Evolutionary conservation across 768 basidiomycete species (phyloP).

Genomic region (Pleurotus cornucopiae): DNA sequence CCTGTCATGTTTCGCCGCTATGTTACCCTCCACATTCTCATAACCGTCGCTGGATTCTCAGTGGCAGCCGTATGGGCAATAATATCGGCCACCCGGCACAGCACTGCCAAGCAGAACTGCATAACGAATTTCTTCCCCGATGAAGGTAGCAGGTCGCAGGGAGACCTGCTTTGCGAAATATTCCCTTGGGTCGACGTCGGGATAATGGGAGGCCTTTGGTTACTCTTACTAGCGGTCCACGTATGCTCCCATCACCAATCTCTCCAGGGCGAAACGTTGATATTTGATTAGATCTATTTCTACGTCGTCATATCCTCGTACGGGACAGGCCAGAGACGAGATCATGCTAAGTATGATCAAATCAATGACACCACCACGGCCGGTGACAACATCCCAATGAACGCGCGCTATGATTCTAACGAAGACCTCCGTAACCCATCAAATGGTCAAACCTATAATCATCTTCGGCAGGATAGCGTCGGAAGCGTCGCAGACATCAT

Average conservation of each 20-base stretch:
- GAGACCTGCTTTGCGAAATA: slow-evolving; percentile 75
- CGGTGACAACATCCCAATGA: slow-evolving; percentile 58
- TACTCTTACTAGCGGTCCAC: slow-evolving; percentile 74
- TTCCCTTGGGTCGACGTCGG: slow-evolving; percentile 93
- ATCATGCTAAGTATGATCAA: slow-evolving; percentile 77
- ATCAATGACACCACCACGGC: slow-evolving; percentile 58
- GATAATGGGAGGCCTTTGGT: slow-evolving; percentile 87
- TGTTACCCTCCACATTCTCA: slow-evolving; percentile 57
- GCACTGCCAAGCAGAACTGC: slow-evolving; percentile 65
- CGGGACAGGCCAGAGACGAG: slow-evolving; percentile 66
- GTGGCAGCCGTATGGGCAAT: slow-evolving; percentile 79
- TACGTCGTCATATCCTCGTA: slow-evolving; percentile 53
- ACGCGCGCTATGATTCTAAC: slow-evolving; percentile 55
- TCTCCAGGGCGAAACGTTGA: background rate
- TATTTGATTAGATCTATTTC: slow-evolving; percentile 40
- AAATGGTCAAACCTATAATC: slow-evolving; percentile 29
- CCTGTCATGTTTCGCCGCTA: slow-evolving; percentile 63
- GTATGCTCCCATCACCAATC: slow-evolving; percentile 31
- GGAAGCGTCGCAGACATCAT: slow-evolving; percentile 54
- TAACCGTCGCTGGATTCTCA: slow-evolving; percentile 60
- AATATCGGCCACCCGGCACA: slow-evolving; percentile 75
- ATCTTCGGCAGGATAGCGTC: slow-evolving; percentile 51
- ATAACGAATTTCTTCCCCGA: slow-evolving; percentile 51
- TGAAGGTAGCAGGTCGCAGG: slow-evolving; percentile 39
- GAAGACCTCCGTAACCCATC: slow-evolving; percentile 23